phyloP scores from a whole-genome alignment of 2,329 filamentous ascomycete genomes.

The Claviceps sp. region DNA sequence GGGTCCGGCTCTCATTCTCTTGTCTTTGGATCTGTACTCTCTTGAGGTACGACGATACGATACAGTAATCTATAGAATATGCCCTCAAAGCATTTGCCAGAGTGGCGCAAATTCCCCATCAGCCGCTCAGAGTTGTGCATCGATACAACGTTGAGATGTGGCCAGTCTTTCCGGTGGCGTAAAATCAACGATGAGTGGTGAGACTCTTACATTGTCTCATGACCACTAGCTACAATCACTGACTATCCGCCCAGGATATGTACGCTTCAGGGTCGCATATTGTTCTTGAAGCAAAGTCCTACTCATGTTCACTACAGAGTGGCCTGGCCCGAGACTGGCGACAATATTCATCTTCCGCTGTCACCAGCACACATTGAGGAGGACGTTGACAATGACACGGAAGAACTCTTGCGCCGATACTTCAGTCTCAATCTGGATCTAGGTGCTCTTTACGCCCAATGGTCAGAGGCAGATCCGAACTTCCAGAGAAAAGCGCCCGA shows the following conservation, averaged over 20 bases:
- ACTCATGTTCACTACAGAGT: conserved; percentile 68
- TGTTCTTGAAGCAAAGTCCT: conserved; percentile 74
- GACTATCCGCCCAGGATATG: conserved; percentile 47
- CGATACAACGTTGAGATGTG: conserved; percentile 85
- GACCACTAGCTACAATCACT: neutral
- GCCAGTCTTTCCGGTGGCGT: conserved; percentile 93
- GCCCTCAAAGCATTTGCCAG: conserved; percentile 39
- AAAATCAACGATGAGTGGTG: conserved; percentile 77
- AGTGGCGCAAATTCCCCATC: conserved; percentile 81
- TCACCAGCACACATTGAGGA: conserved; percentile 1
- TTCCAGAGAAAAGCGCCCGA: conserved; percentile 77
- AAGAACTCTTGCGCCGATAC: conserved; percentile 66
- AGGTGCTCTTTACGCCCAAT: conserved; percentile 64
- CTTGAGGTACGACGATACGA: no score
- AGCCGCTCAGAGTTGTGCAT: conserved; percentile 79
- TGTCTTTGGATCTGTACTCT: no score
- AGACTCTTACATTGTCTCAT: conserved; percentile 6
- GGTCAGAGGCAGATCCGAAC: conserved; percentile 75
- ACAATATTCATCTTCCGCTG: conserved; percentile 7
- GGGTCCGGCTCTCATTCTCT: no score
- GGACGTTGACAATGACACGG: conserved; percentile 48
- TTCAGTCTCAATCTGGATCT: conserved; percentile 76
- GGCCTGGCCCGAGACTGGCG: conserved; percentile 35
- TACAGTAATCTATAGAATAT: conserved; percentile 11
- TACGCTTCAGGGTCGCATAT: conserved; percentile 68